Conservation (phyloP, 2,329 filamentous ascomycete species). For the Trichoderma sp. region DNA sequence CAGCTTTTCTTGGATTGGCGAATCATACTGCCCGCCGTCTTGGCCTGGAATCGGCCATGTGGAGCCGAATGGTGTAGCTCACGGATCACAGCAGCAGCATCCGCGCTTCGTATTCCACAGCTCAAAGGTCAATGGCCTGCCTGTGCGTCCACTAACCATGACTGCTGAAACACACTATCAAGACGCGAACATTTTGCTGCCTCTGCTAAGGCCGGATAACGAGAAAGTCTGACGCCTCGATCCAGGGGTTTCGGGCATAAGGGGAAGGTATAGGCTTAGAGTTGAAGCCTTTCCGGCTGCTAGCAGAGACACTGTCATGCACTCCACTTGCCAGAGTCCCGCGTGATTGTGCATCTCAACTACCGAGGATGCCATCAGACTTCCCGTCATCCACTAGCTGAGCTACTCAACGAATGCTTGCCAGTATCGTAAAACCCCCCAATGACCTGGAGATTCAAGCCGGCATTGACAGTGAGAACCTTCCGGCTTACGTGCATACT, state of each 20-base stretch:
- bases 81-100: neutral
- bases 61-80: neutral
- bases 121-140: neutral
- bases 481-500: neutral
- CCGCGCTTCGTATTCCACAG: neutral
- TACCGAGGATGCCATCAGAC: neutral
- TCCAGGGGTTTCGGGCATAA: conserved; percentile 4
- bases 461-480: neutral
- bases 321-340: neutral
- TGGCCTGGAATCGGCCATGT: neutral
- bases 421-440: neutral
- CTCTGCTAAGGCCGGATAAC: neutral
- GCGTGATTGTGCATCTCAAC: neutral
- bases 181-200: neutral
- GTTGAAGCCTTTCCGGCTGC: neutral
- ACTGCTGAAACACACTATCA: conserved; percentile 13
- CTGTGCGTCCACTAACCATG: conserved; percentile 2
- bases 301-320: neutral
- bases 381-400: neutral
- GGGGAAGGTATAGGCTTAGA: neutral
- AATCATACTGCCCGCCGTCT: neutral
- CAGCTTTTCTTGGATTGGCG: conserved; percentile 2
- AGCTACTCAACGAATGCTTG: neutral
- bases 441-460: neutral
- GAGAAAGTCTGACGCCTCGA: conserved; percentile 9